These are phyloP conservation scores for Penicillium soppii DNA, from an alignment of 495 filamentous ascomycete species.

Conservation along the genomic window DNA sequence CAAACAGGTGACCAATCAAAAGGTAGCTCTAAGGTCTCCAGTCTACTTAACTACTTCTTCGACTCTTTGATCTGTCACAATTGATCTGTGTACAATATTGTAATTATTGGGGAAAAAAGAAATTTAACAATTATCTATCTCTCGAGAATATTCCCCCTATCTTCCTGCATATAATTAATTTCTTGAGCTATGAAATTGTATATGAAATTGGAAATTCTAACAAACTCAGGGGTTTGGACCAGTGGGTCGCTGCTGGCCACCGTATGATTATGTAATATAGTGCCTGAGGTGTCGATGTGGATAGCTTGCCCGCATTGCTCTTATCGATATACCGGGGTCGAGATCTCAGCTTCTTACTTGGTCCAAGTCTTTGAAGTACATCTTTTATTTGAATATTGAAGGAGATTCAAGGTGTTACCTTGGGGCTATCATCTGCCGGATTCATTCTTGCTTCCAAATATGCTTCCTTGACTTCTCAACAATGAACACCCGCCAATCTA, in stretches of 20 bases:
- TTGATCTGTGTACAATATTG: background rate
- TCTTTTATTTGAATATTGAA: background rate
- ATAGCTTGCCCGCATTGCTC: conserved; percentile 19
- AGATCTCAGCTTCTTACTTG: background rate
- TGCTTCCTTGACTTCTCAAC: conserved; percentile 22
- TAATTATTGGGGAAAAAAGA: background rate
- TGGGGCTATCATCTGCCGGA: background rate
- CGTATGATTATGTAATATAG: conserved; percentile 17
- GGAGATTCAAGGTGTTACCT: too few species aligned
- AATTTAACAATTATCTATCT: background rate
- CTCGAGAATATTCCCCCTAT: background rate
- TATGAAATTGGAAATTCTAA: background rate
- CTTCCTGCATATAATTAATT: background rate
- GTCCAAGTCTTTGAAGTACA: too few species aligned
- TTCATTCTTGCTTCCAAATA: conserved; percentile 3
- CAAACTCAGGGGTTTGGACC: conserved; percentile 31
- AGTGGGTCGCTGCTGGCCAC: conserved; percentile 34
- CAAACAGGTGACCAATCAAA: conserved; percentile 28
- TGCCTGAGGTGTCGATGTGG: conserved; percentile 16
- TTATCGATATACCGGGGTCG: conserved; percentile 25
- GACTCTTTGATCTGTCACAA: conserved; percentile 6
- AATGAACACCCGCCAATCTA: conserved; percentile 90
- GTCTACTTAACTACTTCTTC: conserved; percentile 13
- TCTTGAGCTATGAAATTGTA: too few species aligned
- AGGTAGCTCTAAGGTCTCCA: conserved; percentile 10